A percentile compares a stretch with the other conserved stretches of the same genome.
phyloP scores from a whole-genome alignment of 805 yeast genomes.

The Metschnikowia corniflorae region DNA sequence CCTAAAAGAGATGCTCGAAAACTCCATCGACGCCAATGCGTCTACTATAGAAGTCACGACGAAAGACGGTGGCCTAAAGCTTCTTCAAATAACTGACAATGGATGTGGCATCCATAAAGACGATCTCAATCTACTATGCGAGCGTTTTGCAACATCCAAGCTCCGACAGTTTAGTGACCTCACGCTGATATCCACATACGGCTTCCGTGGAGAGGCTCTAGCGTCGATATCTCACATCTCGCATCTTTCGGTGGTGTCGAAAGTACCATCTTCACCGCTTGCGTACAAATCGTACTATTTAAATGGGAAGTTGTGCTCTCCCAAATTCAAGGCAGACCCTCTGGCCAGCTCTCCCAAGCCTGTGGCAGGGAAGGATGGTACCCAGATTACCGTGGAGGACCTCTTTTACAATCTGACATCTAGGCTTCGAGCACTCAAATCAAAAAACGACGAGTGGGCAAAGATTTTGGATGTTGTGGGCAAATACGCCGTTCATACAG shows the following conservation, averaged over 20 bases:
- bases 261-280: constrained; percentile 52
- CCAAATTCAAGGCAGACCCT: constrained; percentile 33
- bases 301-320: constrained; percentile 58
- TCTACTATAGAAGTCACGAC: constrained; percentile 71
- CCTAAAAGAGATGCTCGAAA: constrained; percentile 86
- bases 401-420: constrained; percentile 86
- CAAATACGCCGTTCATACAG: constrained; percentile 74
- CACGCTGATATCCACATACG: constrained; percentile 68
- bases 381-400: constrained; percentile 82
- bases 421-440: constrained; percentile 60
- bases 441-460: constrained; percentile 69
- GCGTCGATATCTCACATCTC: constrained; percentile 92
- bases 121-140: constrained; percentile 79
- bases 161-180: constrained; percentile 72
- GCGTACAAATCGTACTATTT: constrained; percentile 71
- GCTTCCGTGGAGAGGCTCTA: constrained; percentile 95
- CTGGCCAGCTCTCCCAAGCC: constrained; percentile 54
- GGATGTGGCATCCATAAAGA: constrained; percentile 76
- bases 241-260: constrained; percentile 75
- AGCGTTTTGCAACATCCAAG: constrained; percentile 91
- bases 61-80: constrained; percentile 89
- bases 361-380: constrained; percentile 84
- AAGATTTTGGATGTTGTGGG: constrained; percentile 80
- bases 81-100: constrained; percentile 84
- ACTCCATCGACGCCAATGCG: constrained; percentile 83